These are phyloP conservation scores for Cryptosporidium viatorum DNA, from an alignment of 169 alveolate species.

Conservation along the genomic window DNA sequence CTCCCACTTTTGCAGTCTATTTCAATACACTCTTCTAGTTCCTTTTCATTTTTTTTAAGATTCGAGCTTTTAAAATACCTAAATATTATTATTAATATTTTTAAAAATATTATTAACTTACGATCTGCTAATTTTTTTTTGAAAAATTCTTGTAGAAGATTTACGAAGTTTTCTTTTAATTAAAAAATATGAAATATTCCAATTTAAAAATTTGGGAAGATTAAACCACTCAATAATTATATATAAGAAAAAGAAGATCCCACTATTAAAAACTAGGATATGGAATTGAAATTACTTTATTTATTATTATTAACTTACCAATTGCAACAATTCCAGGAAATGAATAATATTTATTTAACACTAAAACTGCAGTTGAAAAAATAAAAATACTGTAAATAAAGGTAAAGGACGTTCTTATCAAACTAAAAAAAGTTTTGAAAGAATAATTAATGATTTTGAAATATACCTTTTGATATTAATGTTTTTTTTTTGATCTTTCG, in stretches of 20 bases:
- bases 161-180: constrained; percentile 8
- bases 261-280: constrained; percentile 10
- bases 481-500: constrained; percentile 9
- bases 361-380: constrained; percentile 40
- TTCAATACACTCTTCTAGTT: constrained; percentile 14
- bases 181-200: not conserved
- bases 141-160: not conserved
- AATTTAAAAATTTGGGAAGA: constrained; percentile 12
- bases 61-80: not conserved
- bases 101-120: not conserved
- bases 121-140: not conserved
- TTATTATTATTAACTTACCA: not conserved
- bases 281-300: not conserved
- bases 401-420: constrained; percentile 21
- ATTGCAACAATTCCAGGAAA: constrained; percentile 38
- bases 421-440: not conserved
- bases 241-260: constrained; percentile 9
- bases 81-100: not conserved
- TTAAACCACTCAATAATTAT: constrained; percentile 34
- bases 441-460: not conserved
- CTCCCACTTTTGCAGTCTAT: not conserved
- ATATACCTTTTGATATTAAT: constrained; percentile 25
- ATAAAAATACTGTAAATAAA: constrained; percentile 39
- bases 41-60: not conserved
- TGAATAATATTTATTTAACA: constrained; percentile 20